Evolutionary conservation across 2,329 filamentous ascomycete genomes (phyloP).

Genomic region (Cladosporium sp.): DNA sequence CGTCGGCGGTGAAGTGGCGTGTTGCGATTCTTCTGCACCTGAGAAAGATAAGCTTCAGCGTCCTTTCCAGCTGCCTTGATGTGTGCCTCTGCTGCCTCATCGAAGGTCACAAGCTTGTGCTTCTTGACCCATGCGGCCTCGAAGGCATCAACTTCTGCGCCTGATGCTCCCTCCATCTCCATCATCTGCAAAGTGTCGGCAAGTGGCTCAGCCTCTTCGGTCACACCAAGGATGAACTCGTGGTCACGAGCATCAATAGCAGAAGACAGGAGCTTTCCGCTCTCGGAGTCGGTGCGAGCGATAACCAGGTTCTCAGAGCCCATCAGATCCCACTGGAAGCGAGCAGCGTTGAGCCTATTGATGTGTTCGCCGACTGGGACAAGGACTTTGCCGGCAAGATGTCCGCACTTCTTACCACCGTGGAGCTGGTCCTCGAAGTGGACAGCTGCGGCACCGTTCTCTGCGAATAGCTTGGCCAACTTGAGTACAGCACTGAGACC

Average conservation of each 20-base stretch:
- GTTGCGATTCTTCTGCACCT: constrained; percentile 61
- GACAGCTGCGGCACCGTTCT: constrained; percentile 93
- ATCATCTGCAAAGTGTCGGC: constrained; percentile 88
- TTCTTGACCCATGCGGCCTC: constrained; percentile 87
- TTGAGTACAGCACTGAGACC: constrained; percentile 92
- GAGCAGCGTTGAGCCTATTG: constrained; percentile 85
- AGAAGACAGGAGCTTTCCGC: constrained; percentile 83
- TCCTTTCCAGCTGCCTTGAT: constrained; percentile 39
- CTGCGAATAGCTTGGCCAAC: constrained; percentile 94
- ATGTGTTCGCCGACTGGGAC: constrained; percentile 95
- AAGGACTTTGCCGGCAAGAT: constrained; percentile 92
- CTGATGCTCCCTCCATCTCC: constrained; percentile 76
- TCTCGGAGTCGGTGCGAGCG: constrained; percentile 93
- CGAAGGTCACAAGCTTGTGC: constrained; percentile 84
- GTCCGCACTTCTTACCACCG: constrained; percentile 97
- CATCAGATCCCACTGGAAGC: constrained; percentile 99
- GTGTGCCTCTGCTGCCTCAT: constrained; percentile 64
- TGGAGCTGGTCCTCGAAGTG: constrained; percentile 98
- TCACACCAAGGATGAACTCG: constrained; percentile 90
- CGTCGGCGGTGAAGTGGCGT: constrained; percentile 79
- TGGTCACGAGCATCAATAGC: constrained; percentile 94
- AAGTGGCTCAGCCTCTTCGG: constrained; percentile 76
- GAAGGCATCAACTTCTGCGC: constrained; percentile 79
- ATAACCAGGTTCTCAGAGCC: constrained; percentile 92
- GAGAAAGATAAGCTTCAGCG: constrained; percentile 31